Conservation (phyloP, 441 rosid genomes). For the Croton setiger region DNA sequence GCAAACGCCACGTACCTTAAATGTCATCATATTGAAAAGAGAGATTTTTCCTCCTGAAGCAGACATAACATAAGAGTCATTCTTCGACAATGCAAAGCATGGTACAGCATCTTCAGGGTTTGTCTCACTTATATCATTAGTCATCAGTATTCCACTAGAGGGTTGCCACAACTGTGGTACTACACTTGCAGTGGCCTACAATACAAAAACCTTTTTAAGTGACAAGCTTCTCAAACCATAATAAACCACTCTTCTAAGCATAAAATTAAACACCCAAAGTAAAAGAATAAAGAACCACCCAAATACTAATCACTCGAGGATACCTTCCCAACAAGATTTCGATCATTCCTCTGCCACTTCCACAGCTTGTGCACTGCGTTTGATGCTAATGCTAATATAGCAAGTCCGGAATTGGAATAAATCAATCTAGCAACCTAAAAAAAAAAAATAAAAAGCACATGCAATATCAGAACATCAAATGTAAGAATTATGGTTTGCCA, state of each 20-base stretch:
- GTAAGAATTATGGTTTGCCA: slow-evolving; percentile 1
- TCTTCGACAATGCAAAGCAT: slow-evolving; percentile 86
- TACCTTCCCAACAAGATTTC: slow-evolving; percentile 52
- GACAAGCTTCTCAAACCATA: slow-evolving; percentile 12
- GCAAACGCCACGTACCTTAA: slow-evolving; percentile 46
- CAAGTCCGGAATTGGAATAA: slow-evolving; percentile 67
- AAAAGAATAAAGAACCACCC: not conserved
- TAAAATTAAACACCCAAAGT: not conserved
- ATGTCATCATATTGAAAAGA: slow-evolving; percentile 83
- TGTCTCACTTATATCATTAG: slow-evolving; percentile 59
- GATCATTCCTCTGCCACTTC: slow-evolving; percentile 78
- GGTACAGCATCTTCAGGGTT: slow-evolving; percentile 80
- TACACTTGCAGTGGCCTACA: slow-evolving; percentile 59
- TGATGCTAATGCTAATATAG: slow-evolving; percentile 69
- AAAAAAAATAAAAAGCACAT: slow-evolving; percentile 3
- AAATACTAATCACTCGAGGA: not conserved
- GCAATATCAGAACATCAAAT: slow-evolving; percentile 12
- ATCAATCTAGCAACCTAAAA: slow-evolving; percentile 71
- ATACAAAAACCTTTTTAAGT: slow-evolving; percentile 19
- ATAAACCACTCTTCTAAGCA: not conserved
- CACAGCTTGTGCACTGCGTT: slow-evolving; percentile 88
- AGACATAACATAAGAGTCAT: slow-evolving; percentile 85
- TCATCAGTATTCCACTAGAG: slow-evolving; percentile 64
- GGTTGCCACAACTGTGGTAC: slow-evolving; percentile 83
- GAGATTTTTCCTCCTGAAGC: slow-evolving; percentile 84